These are phyloP conservation scores for Boletus sp. DNA, from an alignment of 1,284 basidiomycete species.

Conservation along the genomic window DNA sequence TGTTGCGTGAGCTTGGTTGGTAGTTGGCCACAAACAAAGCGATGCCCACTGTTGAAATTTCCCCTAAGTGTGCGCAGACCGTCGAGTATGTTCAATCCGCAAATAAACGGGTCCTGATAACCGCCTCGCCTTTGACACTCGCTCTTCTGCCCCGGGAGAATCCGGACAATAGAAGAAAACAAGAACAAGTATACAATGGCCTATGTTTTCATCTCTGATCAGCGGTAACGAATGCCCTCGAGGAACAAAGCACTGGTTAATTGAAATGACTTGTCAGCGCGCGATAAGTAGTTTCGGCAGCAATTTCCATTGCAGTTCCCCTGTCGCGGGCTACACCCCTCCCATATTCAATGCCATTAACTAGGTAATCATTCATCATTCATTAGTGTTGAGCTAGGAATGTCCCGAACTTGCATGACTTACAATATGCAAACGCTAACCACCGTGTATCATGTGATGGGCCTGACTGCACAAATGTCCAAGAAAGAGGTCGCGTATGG, in stretches of 20 bases:
- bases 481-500: constrained; percentile 31
- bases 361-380: constrained; percentile 14
- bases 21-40: constrained; percentile 7
- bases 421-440: constrained; percentile 35
- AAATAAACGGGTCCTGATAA: too few relatives aligned
- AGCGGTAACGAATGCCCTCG: too few relatives aligned
- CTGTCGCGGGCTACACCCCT: constrained; percentile 33
- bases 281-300: constrained; percentile 35
- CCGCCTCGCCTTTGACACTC: too few relatives aligned
- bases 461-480: constrained; percentile 29
- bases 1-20: constrained; percentile 31
- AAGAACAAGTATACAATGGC: too few relatives aligned
- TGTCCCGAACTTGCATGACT: constrained; percentile 6
- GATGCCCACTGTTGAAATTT: too few relatives aligned
- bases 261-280: constrained; percentile 28
- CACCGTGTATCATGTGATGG: constrained; percentile 33
- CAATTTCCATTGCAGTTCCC: constrained; percentile 37
- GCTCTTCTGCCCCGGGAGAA: too few relatives aligned
- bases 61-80: too few relatives aligned
- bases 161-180: too few relatives aligned
- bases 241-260: constrained; percentile 8
- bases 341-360: constrained; percentile 36
- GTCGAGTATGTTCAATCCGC: too few relatives aligned
- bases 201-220: too few relatives aligned
- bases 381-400: not conserved